These are phyloP conservation scores for Sugiyamaella japonica DNA, from an alignment of 1,139 yeast genomes.

Conservation along the genomic window DNA sequence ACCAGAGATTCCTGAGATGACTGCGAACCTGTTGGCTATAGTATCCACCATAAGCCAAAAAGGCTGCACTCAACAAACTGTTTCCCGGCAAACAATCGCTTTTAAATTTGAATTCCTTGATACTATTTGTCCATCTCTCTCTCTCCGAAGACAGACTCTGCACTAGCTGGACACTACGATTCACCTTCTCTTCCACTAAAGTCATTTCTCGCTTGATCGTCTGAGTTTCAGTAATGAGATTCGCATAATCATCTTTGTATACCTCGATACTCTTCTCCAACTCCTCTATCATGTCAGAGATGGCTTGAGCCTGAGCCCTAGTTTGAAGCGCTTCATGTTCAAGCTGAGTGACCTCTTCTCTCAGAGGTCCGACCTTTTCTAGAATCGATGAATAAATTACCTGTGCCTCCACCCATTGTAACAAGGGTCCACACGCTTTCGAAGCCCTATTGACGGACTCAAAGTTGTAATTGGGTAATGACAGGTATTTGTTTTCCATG, in stretches of 20 bases:
- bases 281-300: slow-evolving; percentile 78
- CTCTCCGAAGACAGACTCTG: slow-evolving; percentile 67
- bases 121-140: slow-evolving; percentile 69
- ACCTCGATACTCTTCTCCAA: slow-evolving; percentile 65
- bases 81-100: slow-evolving; percentile 61
- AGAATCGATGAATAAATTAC: slow-evolving; percentile 67
- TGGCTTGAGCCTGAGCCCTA: slow-evolving; percentile 61
- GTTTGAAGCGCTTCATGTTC: slow-evolving; percentile 65
- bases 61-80: slow-evolving; percentile 62
- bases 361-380: slow-evolving; percentile 72
- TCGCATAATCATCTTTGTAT: slow-evolving; percentile 69
- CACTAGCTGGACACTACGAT: slow-evolving; percentile 61
- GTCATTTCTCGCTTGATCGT: slow-evolving; percentile 69
- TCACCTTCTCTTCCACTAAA: slow-evolving; percentile 59
- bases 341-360: slow-evolving; percentile 60
- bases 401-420: slow-evolving; percentile 91
- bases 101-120: slow-evolving; percentile 51
- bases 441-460: slow-evolving; percentile 85
- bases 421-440: slow-evolving; percentile 91
- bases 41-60: slow-evolving; percentile 60
- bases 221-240: slow-evolving; percentile 75
- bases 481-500: slow-evolving; percentile 62
- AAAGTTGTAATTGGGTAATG: slow-evolving; percentile 63
- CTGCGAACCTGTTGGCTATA: slow-evolving; percentile 56
- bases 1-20: slow-evolving; percentile 47